A percentile compares a stretch with the other conserved stretches of the same genome.
Evolutionary conservation across 768 basidiomycete genomes (phyloP).

Genomic region (Hypholoma sublateritium): DNA sequence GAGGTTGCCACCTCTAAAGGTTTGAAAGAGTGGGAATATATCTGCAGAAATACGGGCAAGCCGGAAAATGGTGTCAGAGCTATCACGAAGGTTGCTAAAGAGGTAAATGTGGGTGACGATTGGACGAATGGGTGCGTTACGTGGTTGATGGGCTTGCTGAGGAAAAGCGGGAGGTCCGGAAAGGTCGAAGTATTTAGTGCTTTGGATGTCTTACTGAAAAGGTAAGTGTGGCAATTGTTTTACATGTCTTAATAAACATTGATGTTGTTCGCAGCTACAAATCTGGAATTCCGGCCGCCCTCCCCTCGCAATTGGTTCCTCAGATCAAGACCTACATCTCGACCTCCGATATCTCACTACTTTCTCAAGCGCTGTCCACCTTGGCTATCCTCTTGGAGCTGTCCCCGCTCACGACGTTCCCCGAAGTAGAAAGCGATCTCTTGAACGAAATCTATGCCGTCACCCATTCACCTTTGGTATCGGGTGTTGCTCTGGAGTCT

Average conservation of each 20-base stretch:
- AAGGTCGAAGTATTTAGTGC: slow-evolving; percentile 81
- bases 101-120: slow-evolving; percentile 64
- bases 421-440: slow-evolving; percentile 71
- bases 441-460: slow-evolving; percentile 67
- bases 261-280: slow-evolving; percentile 29
- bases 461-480: slow-evolving; percentile 76
- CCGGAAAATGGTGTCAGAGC: slow-evolving; percentile 78
- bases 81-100: slow-evolving; percentile 79
- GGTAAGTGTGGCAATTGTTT: slow-evolving; percentile 37
- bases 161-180: slow-evolving; percentile 75
- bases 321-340: slow-evolving; percentile 79
- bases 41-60: slow-evolving; percentile 69
- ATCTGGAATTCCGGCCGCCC: slow-evolving; percentile 48
- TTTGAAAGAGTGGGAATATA: slow-evolving; percentile 77
- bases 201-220: slow-evolving; percentile 67
- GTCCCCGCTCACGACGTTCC: slow-evolving; percentile 68
- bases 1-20: slow-evolving; percentile 65
- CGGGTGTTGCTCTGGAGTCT: slow-evolving; percentile 77
- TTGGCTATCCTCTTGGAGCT: slow-evolving; percentile 69
- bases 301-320: slow-evolving; percentile 62
- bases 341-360: slow-evolving; percentile 72
- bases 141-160: slow-evolving; percentile 72
- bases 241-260: not conserved
- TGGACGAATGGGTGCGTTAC: slow-evolving; percentile 85
- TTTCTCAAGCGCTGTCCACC: slow-evolving; percentile 69